A percentile compares a stretch with the other conserved stretches of the same genome.
Conservation (phyloP, 257 asterid species). For the Scutellaria galericulata region DNA sequence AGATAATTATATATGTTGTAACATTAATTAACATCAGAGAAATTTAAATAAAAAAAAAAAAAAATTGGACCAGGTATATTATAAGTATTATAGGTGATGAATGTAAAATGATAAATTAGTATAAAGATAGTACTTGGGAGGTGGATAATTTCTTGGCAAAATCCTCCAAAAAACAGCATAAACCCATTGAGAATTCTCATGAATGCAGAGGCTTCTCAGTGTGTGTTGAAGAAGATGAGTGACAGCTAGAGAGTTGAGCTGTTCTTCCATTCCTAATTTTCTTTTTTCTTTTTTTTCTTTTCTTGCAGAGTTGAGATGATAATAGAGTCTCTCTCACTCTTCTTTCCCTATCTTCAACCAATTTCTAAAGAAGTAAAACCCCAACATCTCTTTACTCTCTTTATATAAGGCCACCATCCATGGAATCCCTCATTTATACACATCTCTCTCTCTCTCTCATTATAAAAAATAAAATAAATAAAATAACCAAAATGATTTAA, state of each 20-base stretch:
- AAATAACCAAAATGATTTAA: conserved; percentile 53
- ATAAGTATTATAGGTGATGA: background rate
- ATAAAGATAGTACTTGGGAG: conserved; percentile 70
- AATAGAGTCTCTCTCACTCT: conserved; percentile 33
- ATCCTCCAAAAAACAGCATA: conserved; percentile 99
- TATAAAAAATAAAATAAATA: conserved; percentile 7
- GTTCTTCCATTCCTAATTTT: conserved; percentile 66
- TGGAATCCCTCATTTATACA: conserved; percentile 35
- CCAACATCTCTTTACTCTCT: conserved; percentile 74
- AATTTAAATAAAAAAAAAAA: no score
- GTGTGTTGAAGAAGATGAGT: conserved; percentile 99
- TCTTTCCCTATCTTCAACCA: conserved; percentile 11
- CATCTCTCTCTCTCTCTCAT: conserved; percentile 1
- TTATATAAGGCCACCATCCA: conserved; percentile 70
- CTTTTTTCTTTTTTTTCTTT: background rate
- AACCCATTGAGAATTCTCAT: conserved; percentile 96
- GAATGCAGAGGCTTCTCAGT: conserved; percentile 87
- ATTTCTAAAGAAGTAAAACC: conserved; percentile 59
- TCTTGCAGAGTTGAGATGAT: conserved; percentile 5
- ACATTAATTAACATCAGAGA: no score
- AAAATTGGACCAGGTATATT: background rate
- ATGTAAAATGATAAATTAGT: background rate
- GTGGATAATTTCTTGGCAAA: conserved; percentile 97
- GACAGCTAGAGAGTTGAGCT: conserved; percentile 78
- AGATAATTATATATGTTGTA: no score